A percentile compares a stretch with the other conserved stretches of the same genome.
Evolutionary conservation across 352 stramenopile genomes (phyloP).

Genomic region (Pythium rhizo-oryzae): DNA sequence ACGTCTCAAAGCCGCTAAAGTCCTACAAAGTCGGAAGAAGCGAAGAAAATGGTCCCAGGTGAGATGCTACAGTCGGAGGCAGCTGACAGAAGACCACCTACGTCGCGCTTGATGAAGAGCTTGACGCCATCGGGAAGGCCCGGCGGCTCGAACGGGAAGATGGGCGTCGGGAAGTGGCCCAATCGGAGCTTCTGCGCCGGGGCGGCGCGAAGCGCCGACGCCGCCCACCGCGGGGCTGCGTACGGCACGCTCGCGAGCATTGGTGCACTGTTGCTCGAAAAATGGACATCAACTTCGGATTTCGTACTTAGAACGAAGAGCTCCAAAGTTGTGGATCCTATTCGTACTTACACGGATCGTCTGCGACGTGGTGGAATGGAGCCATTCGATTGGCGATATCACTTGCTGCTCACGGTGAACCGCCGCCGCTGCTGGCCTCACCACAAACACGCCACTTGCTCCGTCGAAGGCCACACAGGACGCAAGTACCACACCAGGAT

Average conservation of each 20-base stretch:
- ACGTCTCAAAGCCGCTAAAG: slow-evolving; percentile 91
- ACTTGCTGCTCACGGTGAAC: background rate
- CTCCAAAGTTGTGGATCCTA: background rate
- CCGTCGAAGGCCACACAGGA: too few species aligned
- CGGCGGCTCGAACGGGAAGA: slow-evolving; percentile 72
- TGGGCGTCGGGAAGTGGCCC: slow-evolving; percentile 83
- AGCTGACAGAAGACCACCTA: slow-evolving; percentile 17
- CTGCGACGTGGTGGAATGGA: slow-evolving; percentile 28
- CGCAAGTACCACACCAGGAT: too few species aligned
- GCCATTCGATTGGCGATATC: slow-evolving; percentile 22
- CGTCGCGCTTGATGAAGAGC: slow-evolving; percentile 87
- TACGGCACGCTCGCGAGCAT: slow-evolving; percentile 77
- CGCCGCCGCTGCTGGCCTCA: background rate
- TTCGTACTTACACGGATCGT: background rate
- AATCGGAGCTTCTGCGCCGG: slow-evolving; percentile 56
- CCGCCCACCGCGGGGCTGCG: slow-evolving; percentile 61
- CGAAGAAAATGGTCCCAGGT: too few species aligned
- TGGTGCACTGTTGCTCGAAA: background rate
- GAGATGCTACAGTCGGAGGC: too few species aligned
- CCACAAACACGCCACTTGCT: too few species aligned
- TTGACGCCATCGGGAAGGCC: slow-evolving; percentile 66
- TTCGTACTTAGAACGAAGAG: slow-evolving; percentile 16
- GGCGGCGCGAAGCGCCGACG: slow-evolving; percentile 41
- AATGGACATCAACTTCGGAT: background rate
- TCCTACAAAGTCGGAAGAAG: slow-evolving; percentile 36